Percentiles rank a stretch among this genome's conserved stretches.
These are phyloP conservation scores for Candida sanyaensis DNA, from an alignment of 1,139 yeast species.

Conservation along the genomic window DNA sequence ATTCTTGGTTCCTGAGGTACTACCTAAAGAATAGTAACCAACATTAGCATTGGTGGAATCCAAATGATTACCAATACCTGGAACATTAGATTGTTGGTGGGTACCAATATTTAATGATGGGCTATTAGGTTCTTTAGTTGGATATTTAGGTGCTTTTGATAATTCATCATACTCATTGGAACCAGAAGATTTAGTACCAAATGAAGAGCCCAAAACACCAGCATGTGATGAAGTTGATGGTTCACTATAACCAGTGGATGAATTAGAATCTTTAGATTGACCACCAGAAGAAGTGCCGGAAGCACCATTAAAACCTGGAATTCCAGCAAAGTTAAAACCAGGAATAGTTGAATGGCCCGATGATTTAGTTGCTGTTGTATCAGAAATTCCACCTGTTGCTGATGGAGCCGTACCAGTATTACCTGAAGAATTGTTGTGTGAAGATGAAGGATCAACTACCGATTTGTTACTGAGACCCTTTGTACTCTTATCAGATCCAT, in stretches of 20 bases:
- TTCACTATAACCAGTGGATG: constrained; percentile 1
- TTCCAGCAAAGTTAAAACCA: constrained; percentile 2
- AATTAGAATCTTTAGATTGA: not conserved
- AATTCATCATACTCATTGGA: not conserved
- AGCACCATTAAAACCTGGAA: constrained; percentile 6
- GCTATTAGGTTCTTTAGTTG: not conserved
- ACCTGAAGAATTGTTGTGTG: too few relatives aligned
- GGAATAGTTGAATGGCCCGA: not conserved
- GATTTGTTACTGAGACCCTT: not conserved
- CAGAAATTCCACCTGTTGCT: not conserved
- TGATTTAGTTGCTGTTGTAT: not conserved
- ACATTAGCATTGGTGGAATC: not conserved
- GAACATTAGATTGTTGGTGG: not conserved
- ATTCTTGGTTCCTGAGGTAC: not conserved
- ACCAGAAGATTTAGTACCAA: not conserved
- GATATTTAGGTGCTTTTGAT: not conserved
- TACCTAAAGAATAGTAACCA: not conserved
- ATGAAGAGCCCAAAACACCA: not conserved
- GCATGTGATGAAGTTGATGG: not conserved
- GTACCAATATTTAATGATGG: not conserved
- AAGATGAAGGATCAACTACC: not conserved
- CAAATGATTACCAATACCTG: not conserved
- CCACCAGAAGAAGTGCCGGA: not conserved
- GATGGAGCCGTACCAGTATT: too few relatives aligned
- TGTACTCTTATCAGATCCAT: not conserved